Percentiles rank a stretch among this genome's conserved stretches.
These are phyloP conservation scores for Phymatotrichopsis omnivora DNA, from an alignment of 2,329 filamentous ascomycete genomes.

Conservation along the genomic window DNA sequence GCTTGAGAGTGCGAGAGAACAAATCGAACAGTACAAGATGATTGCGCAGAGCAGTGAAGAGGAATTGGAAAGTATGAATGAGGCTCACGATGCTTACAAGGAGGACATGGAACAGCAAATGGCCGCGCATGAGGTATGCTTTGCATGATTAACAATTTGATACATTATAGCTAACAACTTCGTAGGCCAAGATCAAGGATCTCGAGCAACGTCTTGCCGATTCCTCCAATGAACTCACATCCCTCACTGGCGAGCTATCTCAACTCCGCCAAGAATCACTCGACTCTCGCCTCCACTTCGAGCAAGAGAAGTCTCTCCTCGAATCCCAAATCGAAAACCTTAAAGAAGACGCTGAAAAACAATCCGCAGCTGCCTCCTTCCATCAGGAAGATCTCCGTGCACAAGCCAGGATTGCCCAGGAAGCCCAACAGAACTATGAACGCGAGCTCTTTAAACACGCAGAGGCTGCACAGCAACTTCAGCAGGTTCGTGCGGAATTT, in stretches of 20 bases:
- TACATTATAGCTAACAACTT: constrained; percentile 10
- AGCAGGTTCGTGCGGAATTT: constrained; percentile 66
- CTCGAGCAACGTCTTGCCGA: constrained; percentile 76
- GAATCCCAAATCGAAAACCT: constrained; percentile 71
- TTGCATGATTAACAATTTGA: not conserved
- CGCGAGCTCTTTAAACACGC: constrained; percentile 89
- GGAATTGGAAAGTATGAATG: constrained; percentile 65
- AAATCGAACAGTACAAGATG: constrained; percentile 78
- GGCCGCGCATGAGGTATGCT: constrained; percentile 56
- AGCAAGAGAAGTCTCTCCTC: constrained; percentile 71
- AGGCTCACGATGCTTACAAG: constrained; percentile 76
- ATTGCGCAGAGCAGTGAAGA: constrained; percentile 85
- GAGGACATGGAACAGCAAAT: constrained; percentile 70
- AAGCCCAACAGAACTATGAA: constrained; percentile 92
- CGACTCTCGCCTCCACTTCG: constrained; percentile 58
- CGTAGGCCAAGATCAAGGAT: constrained; percentile 57
- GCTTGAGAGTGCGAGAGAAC: constrained; percentile 66
- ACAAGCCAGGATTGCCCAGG: constrained; percentile 85
- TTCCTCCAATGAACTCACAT: constrained; percentile 67
- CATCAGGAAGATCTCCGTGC: constrained; percentile 86
- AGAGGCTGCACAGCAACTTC: constrained; percentile 78
- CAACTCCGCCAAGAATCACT: constrained; percentile 69
- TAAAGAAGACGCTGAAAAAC: constrained; percentile 72
- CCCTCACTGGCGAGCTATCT: constrained; percentile 72
- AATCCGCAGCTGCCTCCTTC: constrained; percentile 67